Conservation (phyloP, 345 rosid genomes). For the Iberis pinnata region DNA sequence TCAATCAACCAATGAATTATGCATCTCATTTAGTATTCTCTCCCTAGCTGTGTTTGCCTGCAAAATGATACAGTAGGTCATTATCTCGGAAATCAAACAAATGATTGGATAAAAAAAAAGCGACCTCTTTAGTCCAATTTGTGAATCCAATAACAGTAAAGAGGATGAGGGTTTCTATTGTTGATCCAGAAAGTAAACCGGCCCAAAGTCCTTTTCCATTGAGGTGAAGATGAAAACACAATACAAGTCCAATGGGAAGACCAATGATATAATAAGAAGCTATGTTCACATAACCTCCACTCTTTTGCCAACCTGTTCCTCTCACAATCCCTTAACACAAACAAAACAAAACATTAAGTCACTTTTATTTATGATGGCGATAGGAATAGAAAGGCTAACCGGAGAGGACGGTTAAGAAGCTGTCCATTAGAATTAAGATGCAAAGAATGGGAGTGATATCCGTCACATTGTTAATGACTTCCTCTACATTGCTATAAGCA, state of each 20-base stretch:
- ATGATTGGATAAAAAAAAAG: neutral
- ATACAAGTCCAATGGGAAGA: constrained; percentile 37
- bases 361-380: too few species aligned
- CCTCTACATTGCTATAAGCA: constrained; percentile 31
- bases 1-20: constrained; percentile 13
- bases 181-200: constrained; percentile 46
- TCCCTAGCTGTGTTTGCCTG: constrained; percentile 40
- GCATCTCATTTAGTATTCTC: constrained; percentile 32
- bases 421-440: constrained; percentile 31
- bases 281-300: constrained; percentile 56
- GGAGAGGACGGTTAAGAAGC: constrained; percentile 23
- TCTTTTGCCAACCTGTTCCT: constrained; percentile 64
- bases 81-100: neutral
- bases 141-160: constrained; percentile 37
- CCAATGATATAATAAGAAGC: constrained; percentile 51
- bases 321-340: constrained; percentile 48
- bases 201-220: constrained; percentile 54
- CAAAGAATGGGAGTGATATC: constrained; percentile 32
- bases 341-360: neutral
- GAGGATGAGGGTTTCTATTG: constrained; percentile 39
- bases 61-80: constrained; percentile 5
- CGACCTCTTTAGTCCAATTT: constrained; percentile 58
- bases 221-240: constrained; percentile 40
- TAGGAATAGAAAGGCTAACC: constrained; percentile 25
- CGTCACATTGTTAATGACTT: constrained; percentile 20